Evolutionary conservation across 179 eudicot species (phyloP).

Genomic region (Spergularia azorica): DNA sequence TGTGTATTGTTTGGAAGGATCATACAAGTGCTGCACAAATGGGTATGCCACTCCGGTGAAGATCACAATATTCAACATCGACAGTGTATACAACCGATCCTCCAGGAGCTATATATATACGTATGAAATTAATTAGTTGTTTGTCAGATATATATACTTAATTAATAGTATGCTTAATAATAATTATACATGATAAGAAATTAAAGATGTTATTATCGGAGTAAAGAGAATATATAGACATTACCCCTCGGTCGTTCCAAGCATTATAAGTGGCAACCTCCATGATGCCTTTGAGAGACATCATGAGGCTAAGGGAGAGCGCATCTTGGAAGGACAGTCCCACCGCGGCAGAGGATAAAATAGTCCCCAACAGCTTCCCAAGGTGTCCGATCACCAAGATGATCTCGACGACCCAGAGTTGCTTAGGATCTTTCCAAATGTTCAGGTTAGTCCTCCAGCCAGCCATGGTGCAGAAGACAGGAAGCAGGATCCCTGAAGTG

Average conservation of each 20-base stretch:
- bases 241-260: constrained; percentile 41
- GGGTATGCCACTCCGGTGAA: constrained; percentile 36
- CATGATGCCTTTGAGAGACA: constrained; percentile 45
- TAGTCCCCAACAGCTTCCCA: constrained; percentile 38
- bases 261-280: constrained; percentile 27
- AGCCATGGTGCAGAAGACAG: constrained; percentile 36
- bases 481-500: constrained; percentile 33
- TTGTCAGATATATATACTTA: too few relatives aligned
- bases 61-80: constrained; percentile 29
- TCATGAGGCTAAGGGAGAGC: constrained; percentile 34
- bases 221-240: not conserved
- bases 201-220: too few relatives aligned
- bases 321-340: constrained; percentile 36
- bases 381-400: constrained; percentile 34
- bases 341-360: constrained; percentile 26
- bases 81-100: constrained; percentile 25
- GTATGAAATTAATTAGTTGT: too few relatives aligned
- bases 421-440: constrained; percentile 7
- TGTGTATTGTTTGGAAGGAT: constrained; percentile 30
- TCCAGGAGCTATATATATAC: constrained; percentile 18
- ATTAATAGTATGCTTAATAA: too few relatives aligned
- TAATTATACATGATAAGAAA: too few relatives aligned
- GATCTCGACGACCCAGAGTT: constrained; percentile 34
- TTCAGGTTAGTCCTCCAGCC: constrained; percentile 32
- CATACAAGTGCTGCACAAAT: constrained; percentile 27